Evolutionary conservation across 2,329 filamentous ascomycete species (phyloP), one percentile per base, ranked within the genome.

Genomic region (Biscogniauxia sp.): DNA sequence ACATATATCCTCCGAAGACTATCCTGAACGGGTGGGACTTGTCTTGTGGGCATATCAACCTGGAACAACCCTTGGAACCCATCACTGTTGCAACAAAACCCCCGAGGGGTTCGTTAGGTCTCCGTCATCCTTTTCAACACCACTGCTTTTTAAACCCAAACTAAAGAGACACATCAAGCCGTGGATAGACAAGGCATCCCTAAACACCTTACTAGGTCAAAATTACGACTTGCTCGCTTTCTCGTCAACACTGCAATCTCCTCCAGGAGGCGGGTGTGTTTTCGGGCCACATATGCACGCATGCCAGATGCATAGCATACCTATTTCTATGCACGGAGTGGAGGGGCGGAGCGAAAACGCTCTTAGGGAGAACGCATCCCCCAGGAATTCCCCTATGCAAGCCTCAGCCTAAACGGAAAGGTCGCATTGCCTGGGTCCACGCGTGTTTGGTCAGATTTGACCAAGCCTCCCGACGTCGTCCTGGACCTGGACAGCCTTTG

Each of bases 391-490:
- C 37, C 59, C 60, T 60, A 65, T 69, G 63, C 68, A 70, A 66
- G 65, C 61, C 64, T 68, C 63, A 70, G 68, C 68, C 69, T 69
- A 71, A 71, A 72, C 63, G 57, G 64, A 63, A 68, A 66, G 59
- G 57, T 65, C 37, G 51, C 49, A 57, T 52, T 55, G 53, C 56
- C 28, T 37, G 56, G 53, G 55, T 60, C 13, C 20, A 51, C 53
- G 49, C 51, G 25, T 45, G 23, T 20, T 60, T 37, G 20, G 32
- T 57, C 56, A 17, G 49, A 55, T 37, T 54, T 20, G 20, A 51
- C 37, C 37, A 45, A 45, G 37, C 37, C 17, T n/a, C 37, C 37
- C 50, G 17, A 51, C 7, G 19, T 51, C 50, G 50, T 17, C 50
- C 9, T 51, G n/a, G 37, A 45, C n/a, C n/a, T 45, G 37, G 7